Percentiles rank a stretch among this genome's conserved stretches.
Evolutionary conservation across 371 early-diverging fungal genomes (phyloP).

Genomic region (Mortierella sp.): DNA sequence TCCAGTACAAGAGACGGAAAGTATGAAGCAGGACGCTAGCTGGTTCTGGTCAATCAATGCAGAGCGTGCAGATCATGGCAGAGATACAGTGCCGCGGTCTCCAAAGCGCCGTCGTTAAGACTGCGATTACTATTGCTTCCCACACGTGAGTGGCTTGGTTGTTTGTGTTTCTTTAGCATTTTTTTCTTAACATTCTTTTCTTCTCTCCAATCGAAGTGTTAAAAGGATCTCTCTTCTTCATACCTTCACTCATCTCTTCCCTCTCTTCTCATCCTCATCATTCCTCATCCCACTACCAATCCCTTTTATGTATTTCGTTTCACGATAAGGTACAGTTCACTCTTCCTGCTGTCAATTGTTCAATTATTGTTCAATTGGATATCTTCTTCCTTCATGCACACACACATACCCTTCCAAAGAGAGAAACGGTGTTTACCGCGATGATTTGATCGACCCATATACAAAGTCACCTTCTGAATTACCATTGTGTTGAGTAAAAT

Average conservation of each 20-base stretch:
- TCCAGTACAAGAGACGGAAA: too few relatives aligned
- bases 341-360: background rate
- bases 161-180: constrained; percentile 6
- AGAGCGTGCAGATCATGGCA: too few relatives aligned
- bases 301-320: background rate
- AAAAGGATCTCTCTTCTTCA: background rate
- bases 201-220: background rate
- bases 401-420: background rate
- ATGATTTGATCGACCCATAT: constrained; percentile 49
- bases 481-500: constrained; percentile 58
- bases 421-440: constrained; percentile 3
- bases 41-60: too few relatives aligned
- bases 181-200: background rate
- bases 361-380: background rate
- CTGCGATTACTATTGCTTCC: background rate
- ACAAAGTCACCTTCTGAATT: constrained; percentile 52
- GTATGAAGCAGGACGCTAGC: too few relatives aligned
- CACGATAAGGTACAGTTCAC: constrained; percentile 11
- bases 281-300: background rate
- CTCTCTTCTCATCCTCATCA: background rate
- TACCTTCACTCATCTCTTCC: background rate
- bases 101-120: background rate
- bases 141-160: constrained; percentile 7
- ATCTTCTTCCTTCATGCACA: background rate
- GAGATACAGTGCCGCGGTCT: too few relatives aligned